Conservation (phyloP, 352 stramenopile genomes). For the Poterioochromonas sp. region DNA sequence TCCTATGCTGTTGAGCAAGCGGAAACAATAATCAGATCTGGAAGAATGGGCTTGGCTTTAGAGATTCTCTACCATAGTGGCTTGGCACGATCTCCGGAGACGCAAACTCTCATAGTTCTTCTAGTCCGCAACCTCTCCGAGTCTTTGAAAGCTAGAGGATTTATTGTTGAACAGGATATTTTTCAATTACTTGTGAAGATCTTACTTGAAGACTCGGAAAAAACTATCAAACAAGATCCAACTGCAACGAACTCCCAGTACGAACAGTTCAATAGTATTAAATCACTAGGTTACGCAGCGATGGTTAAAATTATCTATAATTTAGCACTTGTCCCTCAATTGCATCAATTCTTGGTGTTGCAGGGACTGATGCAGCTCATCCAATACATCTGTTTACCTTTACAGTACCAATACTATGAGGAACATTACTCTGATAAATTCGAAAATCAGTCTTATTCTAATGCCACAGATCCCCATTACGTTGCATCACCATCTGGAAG, state of each 20-base stretch:
- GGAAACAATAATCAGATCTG: constrained; percentile 6
- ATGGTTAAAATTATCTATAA: constrained; percentile 22
- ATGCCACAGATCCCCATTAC: too few relatives aligned
- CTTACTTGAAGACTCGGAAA: neutral
- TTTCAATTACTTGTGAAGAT: constrained; percentile 23
- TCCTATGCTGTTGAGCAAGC: neutral
- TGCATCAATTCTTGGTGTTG: neutral
- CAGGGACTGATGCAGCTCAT: constrained; percentile 8
- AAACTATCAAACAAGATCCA: neutral
- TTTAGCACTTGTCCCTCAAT: neutral
- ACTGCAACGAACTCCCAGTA: too few relatives aligned
- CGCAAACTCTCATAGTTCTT: neutral
- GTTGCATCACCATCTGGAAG: too few relatives aligned
- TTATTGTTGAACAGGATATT: neutral
- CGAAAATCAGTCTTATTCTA: too few relatives aligned
- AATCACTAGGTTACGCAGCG: neutral
- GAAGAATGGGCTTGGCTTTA: neutral
- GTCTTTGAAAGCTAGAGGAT: neutral
- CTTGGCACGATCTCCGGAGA: neutral
- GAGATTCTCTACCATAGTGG: neutral
- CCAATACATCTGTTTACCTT: neutral
- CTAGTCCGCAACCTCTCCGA: constrained; percentile 21
- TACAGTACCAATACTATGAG: neutral
- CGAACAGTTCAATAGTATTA: neutral
- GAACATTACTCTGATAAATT: neutral